Base-by-base conservation (phyloP, 345 rosid genomes). In the Dovyalis caffra region DNA sequence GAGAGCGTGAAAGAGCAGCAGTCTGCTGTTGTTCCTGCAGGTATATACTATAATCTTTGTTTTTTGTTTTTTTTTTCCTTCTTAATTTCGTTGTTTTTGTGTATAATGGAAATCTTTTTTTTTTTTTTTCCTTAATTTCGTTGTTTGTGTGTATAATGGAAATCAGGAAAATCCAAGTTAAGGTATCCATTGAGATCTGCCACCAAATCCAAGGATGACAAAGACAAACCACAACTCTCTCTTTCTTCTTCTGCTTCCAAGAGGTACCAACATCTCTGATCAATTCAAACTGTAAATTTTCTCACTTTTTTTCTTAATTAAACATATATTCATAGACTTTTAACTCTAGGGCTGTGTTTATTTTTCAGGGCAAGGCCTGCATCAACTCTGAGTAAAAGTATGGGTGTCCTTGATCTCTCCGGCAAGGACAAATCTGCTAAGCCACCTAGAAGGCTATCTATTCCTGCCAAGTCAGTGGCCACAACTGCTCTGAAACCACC, bases 141-240 rank as follows among this genome's bases (percentile, higher is more conserved):
- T n/a, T n/a, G n/a, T n/a, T n/a, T 5, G 32, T 51, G 33, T 11
- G 26, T 58, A 31, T 73, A 70, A 86, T 89, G 70, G 32, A 88
- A 75, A 67, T 81, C 81, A 29, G 86, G 72, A 80, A 92, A 88
- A 76, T 84, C 97, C 35, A 92, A 88, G 78, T 71, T 87, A 15
- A 84, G 92, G 64, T 91, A 92, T 82, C 94, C 95, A 63, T 88
- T 95, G 32, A 87, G 99, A 86, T 95, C 97, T 20, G 90, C 92
- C 18, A 62, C 81, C 40, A 91, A 89, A 81, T 47, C 83, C 16
- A 90, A 82, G 82, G 90, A 82, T 76, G 90, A 87, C 78, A 92
- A 88, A 83, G 81, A 86, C 1, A 49, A 49, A 18, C 56, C 56
- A 49, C 56, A 83, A 70, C 75, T 78, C 21, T 60, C 90, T 4